A percentile compares a stretch with the other conserved stretches of the same genome.
Evolutionary conservation across 208 protist species (phyloP).

Genomic region (Leishmania turanica): DNA sequence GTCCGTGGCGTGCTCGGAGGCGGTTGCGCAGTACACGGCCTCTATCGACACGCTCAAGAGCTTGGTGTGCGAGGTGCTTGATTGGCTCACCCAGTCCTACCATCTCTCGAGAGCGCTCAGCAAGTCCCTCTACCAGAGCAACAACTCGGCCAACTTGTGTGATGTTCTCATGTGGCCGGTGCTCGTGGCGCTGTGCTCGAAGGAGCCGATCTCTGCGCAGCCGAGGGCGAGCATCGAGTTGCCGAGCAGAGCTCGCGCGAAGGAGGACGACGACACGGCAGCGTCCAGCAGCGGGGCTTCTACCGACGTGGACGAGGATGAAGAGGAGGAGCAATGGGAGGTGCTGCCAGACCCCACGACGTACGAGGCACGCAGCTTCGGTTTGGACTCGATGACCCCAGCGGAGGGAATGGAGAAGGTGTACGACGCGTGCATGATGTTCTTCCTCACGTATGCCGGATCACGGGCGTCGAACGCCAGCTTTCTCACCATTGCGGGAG

Average conservation of each 20-base stretch:
- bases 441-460: constrained; percentile 47
- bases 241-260: not conserved
- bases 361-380: constrained; percentile 43
- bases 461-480: constrained; percentile 28
- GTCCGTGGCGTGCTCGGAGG: not conserved
- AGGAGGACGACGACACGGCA: not conserved
- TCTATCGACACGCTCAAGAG: constrained; percentile 22
- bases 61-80: constrained; percentile 34
- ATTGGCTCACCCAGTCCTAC: constrained; percentile 52
- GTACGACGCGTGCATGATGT: constrained; percentile 44
- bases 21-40: constrained; percentile 11
- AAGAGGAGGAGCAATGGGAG: constrained; percentile 47
- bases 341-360: constrained; percentile 25
- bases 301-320: constrained; percentile 22
- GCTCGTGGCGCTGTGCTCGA: constrained; percentile 24
- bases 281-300: not conserved
- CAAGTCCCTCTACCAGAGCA: constrained; percentile 49
- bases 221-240: not conserved
- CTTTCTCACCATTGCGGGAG: constrained; percentile 20
- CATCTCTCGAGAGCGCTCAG: constrained; percentile 25
- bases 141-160: constrained; percentile 37
- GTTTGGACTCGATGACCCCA: constrained; percentile 40
- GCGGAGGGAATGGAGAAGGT: constrained; percentile 41
- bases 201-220: constrained; percentile 1
- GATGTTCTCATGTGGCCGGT: constrained; percentile 56